Evolutionary conservation across 83 land plant species (phyloP).

Genomic region (Thuja plicata): DNA sequence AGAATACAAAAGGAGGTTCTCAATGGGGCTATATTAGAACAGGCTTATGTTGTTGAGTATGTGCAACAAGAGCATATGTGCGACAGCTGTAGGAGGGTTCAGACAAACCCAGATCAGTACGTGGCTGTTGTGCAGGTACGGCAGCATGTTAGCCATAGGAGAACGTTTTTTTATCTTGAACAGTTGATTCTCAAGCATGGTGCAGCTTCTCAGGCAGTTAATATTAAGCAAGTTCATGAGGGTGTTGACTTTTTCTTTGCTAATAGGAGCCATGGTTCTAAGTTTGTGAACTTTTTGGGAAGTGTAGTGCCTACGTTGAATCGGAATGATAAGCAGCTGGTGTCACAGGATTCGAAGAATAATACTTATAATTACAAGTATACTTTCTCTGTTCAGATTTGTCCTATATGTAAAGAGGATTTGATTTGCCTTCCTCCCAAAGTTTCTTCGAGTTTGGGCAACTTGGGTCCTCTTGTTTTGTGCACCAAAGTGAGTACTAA

Average conservation of each 20-base stretch:
- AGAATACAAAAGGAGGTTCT: conserved; percentile 67
- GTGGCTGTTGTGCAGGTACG: conserved; percentile 77
- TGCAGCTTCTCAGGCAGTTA: conserved; percentile 55
- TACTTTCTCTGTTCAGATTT: conserved; percentile 82
- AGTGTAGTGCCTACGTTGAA: conserved; percentile 37
- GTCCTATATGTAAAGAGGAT: conserved; percentile 81
- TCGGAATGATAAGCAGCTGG: conserved; percentile 70
- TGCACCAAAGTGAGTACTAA: conserved; percentile 67
- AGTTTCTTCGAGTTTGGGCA: conserved; percentile 53
- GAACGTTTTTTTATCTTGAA: conserved; percentile 77
- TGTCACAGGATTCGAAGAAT: conserved; percentile 78
- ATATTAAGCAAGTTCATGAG: conserved; percentile 59
- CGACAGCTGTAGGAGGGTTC: conserved; percentile 57
- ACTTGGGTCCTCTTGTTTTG: conserved; percentile 73
- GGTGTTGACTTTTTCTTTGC: conserved; percentile 80
- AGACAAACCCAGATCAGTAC: conserved; percentile 90
- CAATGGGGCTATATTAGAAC: conserved; percentile 72
- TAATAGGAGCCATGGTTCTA: conserved; percentile 69
- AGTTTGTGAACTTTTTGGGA: conserved; percentile 62
- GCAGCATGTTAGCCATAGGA: conserved; percentile 75
- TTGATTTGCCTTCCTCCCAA: conserved; percentile 77
- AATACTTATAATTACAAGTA: conserved; percentile 71
- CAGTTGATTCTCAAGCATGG: conserved; percentile 76
- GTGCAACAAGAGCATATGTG: conserved; percentile 69
- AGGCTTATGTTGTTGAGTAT: conserved; percentile 66